A percentile compares a stretch with the other conserved stretches of the same genome.
phyloP scores from a whole-genome alignment of 31 red algal species.

The Endocladia muricata region DNA sequence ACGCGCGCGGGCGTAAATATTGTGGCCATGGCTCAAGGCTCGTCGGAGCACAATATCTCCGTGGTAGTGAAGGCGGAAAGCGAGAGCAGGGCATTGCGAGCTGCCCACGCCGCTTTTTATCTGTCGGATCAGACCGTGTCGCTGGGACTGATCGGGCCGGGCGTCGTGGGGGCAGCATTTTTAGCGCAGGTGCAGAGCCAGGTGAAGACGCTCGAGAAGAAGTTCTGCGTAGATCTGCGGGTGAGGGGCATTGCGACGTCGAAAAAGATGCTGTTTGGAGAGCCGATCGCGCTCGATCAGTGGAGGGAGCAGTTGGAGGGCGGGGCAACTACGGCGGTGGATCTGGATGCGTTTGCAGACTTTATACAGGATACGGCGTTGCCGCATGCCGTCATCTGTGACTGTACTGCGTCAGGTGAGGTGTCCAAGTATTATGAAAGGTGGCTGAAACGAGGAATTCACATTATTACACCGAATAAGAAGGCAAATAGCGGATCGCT shows the following conservation, averaged over 20 bases:
- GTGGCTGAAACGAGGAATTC: constrained; percentile 84
- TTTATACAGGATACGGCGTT: constrained; percentile 70
- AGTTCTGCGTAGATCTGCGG: constrained; percentile 88
- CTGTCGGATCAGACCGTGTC: constrained; percentile 88
- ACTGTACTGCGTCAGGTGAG: constrained; percentile 89
- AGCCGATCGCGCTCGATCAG: constrained; percentile 42
- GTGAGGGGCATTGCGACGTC: constrained; percentile 79
- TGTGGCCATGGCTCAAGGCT: constrained; percentile 94
- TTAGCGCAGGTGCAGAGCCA: constrained; percentile 85
- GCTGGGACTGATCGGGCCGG: constrained; percentile 83
- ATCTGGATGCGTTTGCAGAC: constrained; percentile 78
- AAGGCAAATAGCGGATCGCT: constrained; percentile 79
- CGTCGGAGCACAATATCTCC: constrained; percentile 92
- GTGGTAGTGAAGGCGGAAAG: constrained; percentile 72
- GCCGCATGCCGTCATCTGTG: constrained; percentile 89
- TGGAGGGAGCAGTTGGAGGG: constrained; percentile 46
- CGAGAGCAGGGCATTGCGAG: constrained; percentile 81
- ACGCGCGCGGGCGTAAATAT: constrained; percentile 87
- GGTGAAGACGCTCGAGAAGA: constrained; percentile 40
- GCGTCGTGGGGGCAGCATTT: constrained; percentile 81
- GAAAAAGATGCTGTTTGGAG: constrained; percentile 76
- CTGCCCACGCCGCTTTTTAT: constrained; percentile 90
- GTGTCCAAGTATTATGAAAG: constrained; percentile 74
- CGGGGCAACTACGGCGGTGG: constrained; percentile 21
- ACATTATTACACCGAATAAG: constrained; percentile 95